Base-by-base conservation (phyloP, 768 basidiomycete species). In the Podaxis sp. region DNA sequence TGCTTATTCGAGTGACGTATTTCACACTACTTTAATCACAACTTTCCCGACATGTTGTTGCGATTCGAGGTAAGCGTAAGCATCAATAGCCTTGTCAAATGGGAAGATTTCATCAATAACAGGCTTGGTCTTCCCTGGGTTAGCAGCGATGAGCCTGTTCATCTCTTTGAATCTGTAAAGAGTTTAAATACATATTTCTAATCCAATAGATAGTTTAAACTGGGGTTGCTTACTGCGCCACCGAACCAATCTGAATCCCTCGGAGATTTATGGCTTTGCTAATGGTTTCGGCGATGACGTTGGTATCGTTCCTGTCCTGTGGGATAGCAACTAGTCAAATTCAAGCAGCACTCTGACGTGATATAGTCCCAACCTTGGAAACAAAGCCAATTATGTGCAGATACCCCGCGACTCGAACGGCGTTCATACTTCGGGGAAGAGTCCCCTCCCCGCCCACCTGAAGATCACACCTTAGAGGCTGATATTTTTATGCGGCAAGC, bases 11-110 rank as follows among this genome's bases (percentile, higher is more conserved):
- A 46, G 8, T 46, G 44, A 1, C 15, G 3, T 46, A 6, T 22
- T 22, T 46, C 44, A 46, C 2, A 19, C 64, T 30, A 86, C 79
- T 72, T 78, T 79, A 63, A 87, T 82, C 17, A 84, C 82, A 15
- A 87, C 79, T 73, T 89, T 87, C 15, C 87, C 87, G 22, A 87
- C 80, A 69, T 87, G 85, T 62, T 78, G 77, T 64, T 86, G 84
- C 1, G 78, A 80, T 63, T 80, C 75, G 59, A 86, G 74, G 68
- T 86, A 79, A 51, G 74, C 72, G 69, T 83, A 87, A 1, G 87
- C 87, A 51, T 80, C 73, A 30, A 76, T 71, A 5, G 79, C 74
- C n/a, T 87, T 70, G 52, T 83, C 80, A 67, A 87, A 89, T 11
- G 74, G 60, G 75, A 88, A 88, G 0, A 87, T 79, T 71, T 80